Evolutionary conservation across 768 basidiomycete species (phyloP), one percentile per base, ranked within the genome.

Genomic region (Termitomyces sp.): DNA sequence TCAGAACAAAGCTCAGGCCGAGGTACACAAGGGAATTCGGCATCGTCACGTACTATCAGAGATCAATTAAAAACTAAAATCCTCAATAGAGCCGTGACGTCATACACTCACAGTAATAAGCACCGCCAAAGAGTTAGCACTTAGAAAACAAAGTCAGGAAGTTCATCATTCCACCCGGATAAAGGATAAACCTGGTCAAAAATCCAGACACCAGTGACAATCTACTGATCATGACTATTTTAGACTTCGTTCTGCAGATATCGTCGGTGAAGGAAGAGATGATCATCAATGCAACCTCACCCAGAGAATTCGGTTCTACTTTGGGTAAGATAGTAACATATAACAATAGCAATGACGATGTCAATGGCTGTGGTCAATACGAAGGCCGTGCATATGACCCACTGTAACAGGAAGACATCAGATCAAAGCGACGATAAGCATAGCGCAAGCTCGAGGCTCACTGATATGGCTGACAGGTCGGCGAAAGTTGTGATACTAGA

Each of bases 331-430:
- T 67, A 69, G 48, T 59, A 68, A 36, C 67, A 71, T 55, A 71
- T 65, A 22, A 61, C 58, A 4, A 51, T 58, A 16, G 70, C 66
- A 51, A 71, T 66, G 9, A 67, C 63, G 20, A 68, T n/a, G 46
- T 71, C 69, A 34, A 67, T 63, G 2, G 20, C 54, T 1, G 68
- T 69, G 12, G 63, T 53, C 39, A 59, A 61, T 16, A 60, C 54
- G 54, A 68, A 68, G 18, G 68, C 65, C 6, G 63, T 44, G 44
- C 66, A 66, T 16, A 71, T 58, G n/a, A 63, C 63, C 68, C 70
- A 71, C 68, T 71, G 22, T 18, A 18, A 24, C 18, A 30, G 9
- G 13, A 48, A 33, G 4, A 49, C 18, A 20, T 49, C 31, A 49
- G n/a, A 22, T 30, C 18, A 18, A 31, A 6, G 16, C 2, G 31